Evolutionary conservation across 148 eudicot species (phyloP).

Genomic region (Cornus florida): DNA sequence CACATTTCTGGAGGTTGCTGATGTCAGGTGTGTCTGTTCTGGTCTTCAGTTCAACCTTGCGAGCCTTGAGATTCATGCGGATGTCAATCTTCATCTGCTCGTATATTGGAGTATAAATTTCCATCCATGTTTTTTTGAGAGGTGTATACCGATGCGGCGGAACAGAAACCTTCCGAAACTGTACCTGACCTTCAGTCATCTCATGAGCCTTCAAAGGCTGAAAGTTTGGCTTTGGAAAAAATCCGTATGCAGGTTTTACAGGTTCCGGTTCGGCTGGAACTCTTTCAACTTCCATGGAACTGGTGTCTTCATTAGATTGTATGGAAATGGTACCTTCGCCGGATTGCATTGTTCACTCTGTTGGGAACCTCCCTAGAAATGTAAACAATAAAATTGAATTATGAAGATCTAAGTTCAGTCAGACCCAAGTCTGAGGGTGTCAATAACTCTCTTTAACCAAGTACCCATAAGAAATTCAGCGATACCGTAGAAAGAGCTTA

Average conservation of each 20-base stretch:
- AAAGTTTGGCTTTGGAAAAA: slow-evolving; percentile 46
- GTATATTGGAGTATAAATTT: slow-evolving; percentile 70
- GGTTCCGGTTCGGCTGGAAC: slow-evolving; percentile 11
- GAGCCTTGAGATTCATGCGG: slow-evolving; percentile 75
- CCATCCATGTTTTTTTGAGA: slow-evolving; percentile 75
- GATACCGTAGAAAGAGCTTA: no score
- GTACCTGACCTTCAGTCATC: slow-evolving; percentile 67
- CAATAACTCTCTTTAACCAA: no score
- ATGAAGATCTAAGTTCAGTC: neutral
- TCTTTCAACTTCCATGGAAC: slow-evolving; percentile 52
- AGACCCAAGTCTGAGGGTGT: neutral
- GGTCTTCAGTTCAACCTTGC: slow-evolving; percentile 75
- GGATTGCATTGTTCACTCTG: slow-evolving; percentile 3
- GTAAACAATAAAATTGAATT: no score
- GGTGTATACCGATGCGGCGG: slow-evolving; percentile 79
- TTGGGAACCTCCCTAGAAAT: neutral
- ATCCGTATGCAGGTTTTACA: slow-evolving; percentile 20
- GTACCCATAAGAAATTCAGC: neutral
- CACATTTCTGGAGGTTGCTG: slow-evolving; percentile 75
- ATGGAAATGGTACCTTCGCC: slow-evolving; percentile 13
- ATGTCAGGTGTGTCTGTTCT: slow-evolving; percentile 70
- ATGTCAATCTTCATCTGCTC: slow-evolving; percentile 85
- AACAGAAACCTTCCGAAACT: slow-evolving; percentile 62
- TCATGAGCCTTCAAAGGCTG: slow-evolving; percentile 72
- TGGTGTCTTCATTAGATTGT: slow-evolving; percentile 19